Evolutionary conservation across 768 basidiomycete species (phyloP), one percentile per base, ranked within the genome.

Genomic region (Goffeauzyma gilvescens): DNA sequence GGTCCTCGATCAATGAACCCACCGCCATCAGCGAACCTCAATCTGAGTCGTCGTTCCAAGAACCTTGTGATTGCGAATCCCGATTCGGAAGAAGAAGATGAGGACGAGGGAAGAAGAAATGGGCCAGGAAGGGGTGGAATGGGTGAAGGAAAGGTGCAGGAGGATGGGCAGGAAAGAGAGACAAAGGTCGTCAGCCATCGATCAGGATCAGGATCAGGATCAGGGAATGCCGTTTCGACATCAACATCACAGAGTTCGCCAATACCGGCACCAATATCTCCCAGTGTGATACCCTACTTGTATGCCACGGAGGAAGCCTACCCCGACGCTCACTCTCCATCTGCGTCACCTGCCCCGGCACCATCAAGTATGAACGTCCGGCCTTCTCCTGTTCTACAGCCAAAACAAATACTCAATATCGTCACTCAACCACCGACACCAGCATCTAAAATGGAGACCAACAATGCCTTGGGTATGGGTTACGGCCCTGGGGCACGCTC

Each of bases 341-440:
- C 28, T n/a, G 9, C 28, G 28, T 30, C n/a, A n/a, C 8, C 13
- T 14, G 10, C 20, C 33, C 10, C 9, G 17, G 9, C 13, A 35
- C 17, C 13, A 35, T 8, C 33, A 7, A 10, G 33, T 35, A 30
- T 30, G 9, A n/a, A 30, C 9, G 10, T 7, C 13, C 13, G 33
- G 17, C 33, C 33, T 8, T 18, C 33, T 8, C 13, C 33, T 8
- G 17, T 10, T 12, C 37, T n/a, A n/a, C n/a, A n/a, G n/a, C n/a
- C n/a, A n/a, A n/a, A 38, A 8, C 17, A 17, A 10, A 18, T 23
- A 10, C 20, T 38, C 10, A 38, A 17, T 10, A 17, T 38, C 17
- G 20, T 38, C 6, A 38, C 37, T 17, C 37, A 38, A 20, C 37
- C 37, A 10, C 37, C 37, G 22, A 38, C 37, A 9, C 37, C 37